Base-by-base conservation (phyloP, 2,329 filamentous ascomycete genomes). In the Claviceps cyperi region DNA sequence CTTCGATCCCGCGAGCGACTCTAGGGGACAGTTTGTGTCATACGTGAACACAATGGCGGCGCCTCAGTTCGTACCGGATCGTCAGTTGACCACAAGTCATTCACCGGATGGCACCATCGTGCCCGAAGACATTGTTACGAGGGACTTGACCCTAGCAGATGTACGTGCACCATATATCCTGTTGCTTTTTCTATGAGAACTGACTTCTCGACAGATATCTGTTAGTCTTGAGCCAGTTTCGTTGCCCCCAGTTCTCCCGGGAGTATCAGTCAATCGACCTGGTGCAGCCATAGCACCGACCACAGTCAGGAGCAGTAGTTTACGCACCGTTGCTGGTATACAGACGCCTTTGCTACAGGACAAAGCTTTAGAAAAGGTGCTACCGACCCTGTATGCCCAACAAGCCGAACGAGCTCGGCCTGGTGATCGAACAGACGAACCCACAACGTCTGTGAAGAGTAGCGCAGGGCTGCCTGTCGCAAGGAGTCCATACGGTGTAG, bases 121-220 rank as follows among this genome's bases (percentile, higher is more conserved):
- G 17, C 24, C 46, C 24, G 45, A n/a, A 22, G 43, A 50, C 13
- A 22, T 19, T 17, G 28, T 21, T 4, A 19, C 28, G 15, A 51
- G 48, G 37, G 40, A 36, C 13, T 36, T 48, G 28, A 13, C 11
- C 14, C 51, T 45, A 46, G 39, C 51, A 48, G 50, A 53, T 48
- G 57, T 59, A 56, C 48, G 56, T 54, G 38, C 39, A 36, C 21
- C 9, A 14, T 17, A 37, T 14, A 9, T 8, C 43, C 7, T 17
- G 9, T 21, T 35, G 11, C 0, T 41, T 15, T 19, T 37, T 14
- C n/a, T 28, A 36, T 44, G 21, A 47, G 37, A 43, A 55, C 57
- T 59, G 40, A 59, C 52, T 50, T 54, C 43, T 51, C 45, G 45
- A 47, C 58, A 59, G 58, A 49, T 43, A 50, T 40, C 53, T 50